A percentile compares a stretch with the other conserved stretches of the same genome.
Conservation (phyloP, 2,329 filamentous ascomycete species). For the Fusarium buxicola region DNA sequence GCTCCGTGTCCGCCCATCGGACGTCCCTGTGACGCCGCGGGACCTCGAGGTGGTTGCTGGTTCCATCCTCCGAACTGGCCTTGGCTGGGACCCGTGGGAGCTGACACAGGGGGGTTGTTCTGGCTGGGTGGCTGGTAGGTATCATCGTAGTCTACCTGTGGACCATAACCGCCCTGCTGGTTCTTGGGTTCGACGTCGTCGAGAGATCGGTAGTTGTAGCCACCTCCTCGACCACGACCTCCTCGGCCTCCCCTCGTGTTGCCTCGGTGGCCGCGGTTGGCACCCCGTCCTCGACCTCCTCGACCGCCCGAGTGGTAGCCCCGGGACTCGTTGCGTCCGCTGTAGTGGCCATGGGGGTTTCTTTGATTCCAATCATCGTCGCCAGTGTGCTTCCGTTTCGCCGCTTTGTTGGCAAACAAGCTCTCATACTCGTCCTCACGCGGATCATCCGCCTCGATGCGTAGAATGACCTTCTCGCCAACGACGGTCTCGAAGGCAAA, state of each 20-base stretch:
- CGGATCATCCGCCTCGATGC: conserved; percentile 78
- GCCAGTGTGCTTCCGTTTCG: conserved; percentile 69
- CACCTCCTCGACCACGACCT: conserved; percentile 61
- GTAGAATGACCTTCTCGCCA: conserved; percentile 85
- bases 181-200: conserved; percentile 71
- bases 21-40: conserved; percentile 37
- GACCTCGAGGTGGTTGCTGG: conserved; percentile 39
- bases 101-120: conserved; percentile 33
- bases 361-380: conserved; percentile 57
- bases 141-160: conserved; percentile 63
- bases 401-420: conserved; percentile 68
- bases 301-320: conserved; percentile 58
- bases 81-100: conserved; percentile 40
- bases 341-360: conserved; percentile 49
- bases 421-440: conserved; percentile 73
- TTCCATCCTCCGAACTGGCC: conserved; percentile 31
- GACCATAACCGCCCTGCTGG: conserved; percentile 56
- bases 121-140: conserved; percentile 46
- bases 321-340: conserved; percentile 56
- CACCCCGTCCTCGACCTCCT: conserved; percentile 54
- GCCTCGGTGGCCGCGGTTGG: conserved; percentile 52
- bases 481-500: conserved; percentile 86
- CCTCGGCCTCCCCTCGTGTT: conserved; percentile 55
- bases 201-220: conserved; percentile 71
- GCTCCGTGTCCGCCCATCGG: conserved; percentile 41